Evolutionary conservation across 2,329 filamentous ascomycete genomes (phyloP).

Genomic region (Curvularia spicifera): DNA sequence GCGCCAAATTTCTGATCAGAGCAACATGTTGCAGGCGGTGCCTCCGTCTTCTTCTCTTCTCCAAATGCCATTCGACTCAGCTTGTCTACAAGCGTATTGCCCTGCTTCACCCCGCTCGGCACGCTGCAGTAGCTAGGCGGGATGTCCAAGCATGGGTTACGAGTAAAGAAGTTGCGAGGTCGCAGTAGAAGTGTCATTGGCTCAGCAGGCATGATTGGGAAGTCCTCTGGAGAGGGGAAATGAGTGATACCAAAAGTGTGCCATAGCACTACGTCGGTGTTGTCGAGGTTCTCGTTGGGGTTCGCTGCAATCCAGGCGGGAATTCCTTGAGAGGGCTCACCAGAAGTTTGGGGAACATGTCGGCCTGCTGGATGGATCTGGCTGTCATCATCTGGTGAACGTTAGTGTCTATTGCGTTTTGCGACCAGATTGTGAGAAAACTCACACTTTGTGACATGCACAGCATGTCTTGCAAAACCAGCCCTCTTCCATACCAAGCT

Average conservation of each 20-base stretch:
- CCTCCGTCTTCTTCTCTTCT: constrained; percentile 34
- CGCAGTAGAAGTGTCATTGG: constrained; percentile 81
- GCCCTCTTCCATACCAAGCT: constrained; percentile 88
- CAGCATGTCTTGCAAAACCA: constrained; percentile 83
- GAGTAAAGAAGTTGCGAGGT: constrained; percentile 81
- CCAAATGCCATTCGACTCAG: constrained; percentile 59
- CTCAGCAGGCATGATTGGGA: constrained; percentile 84
- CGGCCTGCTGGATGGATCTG: constrained; percentile 85
- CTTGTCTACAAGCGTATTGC: constrained; percentile 56
- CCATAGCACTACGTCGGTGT: constrained; percentile 89
- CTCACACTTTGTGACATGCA: constrained; percentile 89
- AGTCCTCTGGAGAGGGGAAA: constrained; percentile 88
- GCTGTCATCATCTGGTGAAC: constrained; percentile 70
- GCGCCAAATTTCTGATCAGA: constrained; percentile 29
- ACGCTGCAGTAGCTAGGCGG: constrained; percentile 76
- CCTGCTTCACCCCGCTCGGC: constrained; percentile 69
- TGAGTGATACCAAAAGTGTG: constrained; percentile 92
- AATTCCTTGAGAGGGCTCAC: constrained; percentile 75
- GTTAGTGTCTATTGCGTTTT: constrained; percentile 12
- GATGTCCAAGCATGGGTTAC: constrained; percentile 81
- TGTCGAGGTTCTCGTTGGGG: constrained; percentile 71
- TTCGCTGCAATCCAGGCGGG: constrained; percentile 77
- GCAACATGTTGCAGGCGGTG: constrained; percentile 23
- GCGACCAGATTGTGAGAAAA: constrained; percentile 9
- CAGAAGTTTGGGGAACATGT: constrained; percentile 86